Conservation (phyloP, 1,284 basidiomycete genomes). For the Leccinum angustisporum region DNA sequence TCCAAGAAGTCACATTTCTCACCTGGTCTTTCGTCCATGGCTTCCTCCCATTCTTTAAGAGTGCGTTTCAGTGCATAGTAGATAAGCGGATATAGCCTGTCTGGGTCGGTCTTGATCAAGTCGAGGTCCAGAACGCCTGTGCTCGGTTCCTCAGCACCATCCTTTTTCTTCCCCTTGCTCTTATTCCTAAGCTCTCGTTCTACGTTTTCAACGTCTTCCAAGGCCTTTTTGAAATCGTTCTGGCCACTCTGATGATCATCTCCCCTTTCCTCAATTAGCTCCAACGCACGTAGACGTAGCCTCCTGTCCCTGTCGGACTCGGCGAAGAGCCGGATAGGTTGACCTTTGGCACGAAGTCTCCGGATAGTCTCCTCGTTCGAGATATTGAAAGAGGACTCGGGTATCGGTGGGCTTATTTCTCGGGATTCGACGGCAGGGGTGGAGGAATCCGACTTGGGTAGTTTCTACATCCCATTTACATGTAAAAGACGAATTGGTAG, state of each 20-base stretch:
- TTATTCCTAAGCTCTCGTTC: conserved; percentile 70
- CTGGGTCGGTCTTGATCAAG: conserved; percentile 89
- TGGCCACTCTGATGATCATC: conserved; percentile 75
- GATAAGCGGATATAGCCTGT: conserved; percentile 95
- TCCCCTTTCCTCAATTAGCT: conserved; percentile 89
- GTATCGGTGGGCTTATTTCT: conserved; percentile 49
- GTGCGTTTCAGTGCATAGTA: conserved; percentile 94
- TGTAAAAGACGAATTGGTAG: conserved; percentile 34
- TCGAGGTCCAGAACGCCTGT: conserved; percentile 71
- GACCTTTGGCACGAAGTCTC: conserved; percentile 85
- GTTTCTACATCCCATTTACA: conserved; percentile 50
- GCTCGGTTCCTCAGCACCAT: conserved; percentile 47
- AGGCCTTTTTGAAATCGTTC: conserved; percentile 93
- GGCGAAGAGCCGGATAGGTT: conserved; percentile 93
- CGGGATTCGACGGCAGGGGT: conserved; percentile 38
- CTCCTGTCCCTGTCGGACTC: conserved; percentile 94
- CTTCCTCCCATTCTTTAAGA: conserved; percentile 94
- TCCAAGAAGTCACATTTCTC: not conserved
- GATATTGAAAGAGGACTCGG: conserved; percentile 79
- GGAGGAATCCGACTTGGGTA: conserved; percentile 41
- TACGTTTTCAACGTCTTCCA: conserved; percentile 88
- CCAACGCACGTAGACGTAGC: conserved; percentile 86
- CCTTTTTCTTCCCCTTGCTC: conserved; percentile 67
- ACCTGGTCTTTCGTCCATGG: conserved; percentile 91
- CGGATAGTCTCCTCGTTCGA: conserved; percentile 91